These are phyloP conservation scores for Plasmodium relictum DNA, from an alignment of 169 alveolate genomes.

Conservation along the genomic window DNA sequence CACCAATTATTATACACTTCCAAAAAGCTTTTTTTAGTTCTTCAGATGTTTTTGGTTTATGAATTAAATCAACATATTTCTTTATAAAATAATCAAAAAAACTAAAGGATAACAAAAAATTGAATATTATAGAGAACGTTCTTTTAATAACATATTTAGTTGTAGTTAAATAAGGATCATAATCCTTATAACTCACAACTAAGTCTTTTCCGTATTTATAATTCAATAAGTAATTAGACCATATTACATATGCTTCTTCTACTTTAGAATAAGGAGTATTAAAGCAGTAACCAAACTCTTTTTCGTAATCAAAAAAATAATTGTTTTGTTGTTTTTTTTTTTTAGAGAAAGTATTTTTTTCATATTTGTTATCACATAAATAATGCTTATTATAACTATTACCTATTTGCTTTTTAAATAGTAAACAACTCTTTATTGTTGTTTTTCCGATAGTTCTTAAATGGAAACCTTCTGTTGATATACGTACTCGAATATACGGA, in stretches of 20 bases:
- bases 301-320: constrained; percentile 39
- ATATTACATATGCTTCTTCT: constrained; percentile 66
- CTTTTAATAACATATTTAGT: constrained; percentile 20
- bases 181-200: constrained; percentile 39
- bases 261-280: constrained; percentile 31
- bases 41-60: constrained; percentile 36
- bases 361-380: constrained; percentile 61
- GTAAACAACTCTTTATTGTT: constrained; percentile 52
- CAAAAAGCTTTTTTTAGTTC: constrained; percentile 54
- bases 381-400: constrained; percentile 50
- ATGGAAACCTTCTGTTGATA: constrained; percentile 41
- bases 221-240: constrained; percentile 73
- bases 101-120: constrained; percentile 4
- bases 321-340: not conserved
- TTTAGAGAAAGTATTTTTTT: not conserved
- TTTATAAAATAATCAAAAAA: constrained; percentile 12
- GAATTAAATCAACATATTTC: constrained; percentile 34
- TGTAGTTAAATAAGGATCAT: constrained; percentile 36
- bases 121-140: not conserved
- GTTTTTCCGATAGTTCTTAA: constrained; percentile 45
- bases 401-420: constrained; percentile 21
- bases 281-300: constrained; percentile 74
- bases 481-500: constrained; percentile 32
- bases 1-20: constrained; percentile 48
- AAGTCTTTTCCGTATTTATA: constrained; percentile 63